Conservation (phyloP, 768 basidiomycete species). For the Tricholomella constricta region DNA sequence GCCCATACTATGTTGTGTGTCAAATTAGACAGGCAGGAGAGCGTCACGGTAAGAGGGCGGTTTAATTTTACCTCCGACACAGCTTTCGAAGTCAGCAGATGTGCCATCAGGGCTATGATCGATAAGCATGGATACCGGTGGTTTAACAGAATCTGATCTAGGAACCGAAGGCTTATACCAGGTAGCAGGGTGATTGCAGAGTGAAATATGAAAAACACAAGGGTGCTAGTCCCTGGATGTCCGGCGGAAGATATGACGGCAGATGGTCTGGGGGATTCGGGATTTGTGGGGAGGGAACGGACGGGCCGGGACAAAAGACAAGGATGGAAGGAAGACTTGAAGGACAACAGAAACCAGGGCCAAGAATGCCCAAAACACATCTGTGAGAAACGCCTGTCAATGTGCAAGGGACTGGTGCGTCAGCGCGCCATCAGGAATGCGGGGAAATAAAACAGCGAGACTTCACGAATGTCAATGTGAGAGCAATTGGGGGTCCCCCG, state of each 20-base stretch:
- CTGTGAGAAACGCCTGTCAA: neutral
- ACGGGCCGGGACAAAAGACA: neutral
- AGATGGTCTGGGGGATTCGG: neutral
- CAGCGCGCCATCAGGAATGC: neutral
- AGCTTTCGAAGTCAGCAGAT: neutral
- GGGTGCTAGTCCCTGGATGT: neutral
- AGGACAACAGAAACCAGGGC: neutral
- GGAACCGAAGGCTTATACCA: neutral
- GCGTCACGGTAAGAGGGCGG: neutral
- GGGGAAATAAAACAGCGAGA: neutral
- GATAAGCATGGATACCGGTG: neutral
- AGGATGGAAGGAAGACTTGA: neutral
- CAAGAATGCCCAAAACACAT: neutral
- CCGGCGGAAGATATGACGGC: neutral
- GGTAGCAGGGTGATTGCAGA: neutral
- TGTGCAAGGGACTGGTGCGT: neutral
- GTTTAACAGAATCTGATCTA: neutral
- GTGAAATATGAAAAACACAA: too few relatives aligned
- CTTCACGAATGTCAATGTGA: neutral
- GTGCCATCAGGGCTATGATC: neutral
- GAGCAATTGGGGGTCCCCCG: slow-evolving; percentile 12
- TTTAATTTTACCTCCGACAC: slow-evolving; percentile 1
- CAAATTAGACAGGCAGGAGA: neutral
- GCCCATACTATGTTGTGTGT: neutral
- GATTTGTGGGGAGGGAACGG: neutral